Evolutionary conservation across 1,139 yeast species (phyloP).

Genomic region (Saccharomyces hybrid): DNA sequence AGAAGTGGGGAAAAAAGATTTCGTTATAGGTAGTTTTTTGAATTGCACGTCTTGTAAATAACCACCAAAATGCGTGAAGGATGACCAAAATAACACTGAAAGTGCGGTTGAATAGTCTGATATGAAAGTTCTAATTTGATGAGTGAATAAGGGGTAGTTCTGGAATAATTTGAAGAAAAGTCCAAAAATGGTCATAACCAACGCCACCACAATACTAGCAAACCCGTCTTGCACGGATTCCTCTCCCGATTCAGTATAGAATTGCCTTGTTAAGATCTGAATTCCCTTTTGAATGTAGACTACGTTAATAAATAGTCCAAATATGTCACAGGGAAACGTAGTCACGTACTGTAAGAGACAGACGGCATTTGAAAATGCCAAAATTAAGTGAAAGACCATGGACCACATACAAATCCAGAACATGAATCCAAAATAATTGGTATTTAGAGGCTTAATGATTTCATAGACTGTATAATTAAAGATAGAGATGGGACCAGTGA

Average conservation of each 20-base stretch:
- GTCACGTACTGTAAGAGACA: conserved; percentile 67
- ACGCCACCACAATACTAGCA: conserved; percentile 64
- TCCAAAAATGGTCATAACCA: conserved; percentile 70
- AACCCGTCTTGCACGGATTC: conserved; percentile 53
- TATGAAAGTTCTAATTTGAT: conserved; percentile 56
- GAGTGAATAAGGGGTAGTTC: conserved; percentile 52
- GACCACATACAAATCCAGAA: conserved; percentile 94
- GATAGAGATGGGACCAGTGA: conserved; percentile 88
- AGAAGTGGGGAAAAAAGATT: conserved; percentile 70
- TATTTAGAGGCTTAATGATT: conserved; percentile 46
- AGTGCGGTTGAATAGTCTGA: conserved; percentile 85
- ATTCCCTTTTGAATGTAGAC: conserved; percentile 91
- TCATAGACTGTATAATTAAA: conserved; percentile 89
- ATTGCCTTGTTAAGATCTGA: conserved; percentile 69
- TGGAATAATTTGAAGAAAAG: conserved; percentile 53
- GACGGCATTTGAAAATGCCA: conserved; percentile 67
- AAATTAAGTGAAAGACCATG: conserved; percentile 66
- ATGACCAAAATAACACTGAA: conserved; percentile 82
- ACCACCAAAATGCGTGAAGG: conserved; percentile 89
- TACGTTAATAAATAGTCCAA: conserved; percentile 83
- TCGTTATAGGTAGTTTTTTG: conserved; percentile 60
- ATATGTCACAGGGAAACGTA: conserved; percentile 81
- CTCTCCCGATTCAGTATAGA: conserved; percentile 32
- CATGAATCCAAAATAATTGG: conserved; percentile 76
- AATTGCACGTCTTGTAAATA: conserved; percentile 46